Evolutionary conservation across 2,329 filamentous ascomycete species (phyloP).

Genomic region (Fusarium continuum): DNA sequence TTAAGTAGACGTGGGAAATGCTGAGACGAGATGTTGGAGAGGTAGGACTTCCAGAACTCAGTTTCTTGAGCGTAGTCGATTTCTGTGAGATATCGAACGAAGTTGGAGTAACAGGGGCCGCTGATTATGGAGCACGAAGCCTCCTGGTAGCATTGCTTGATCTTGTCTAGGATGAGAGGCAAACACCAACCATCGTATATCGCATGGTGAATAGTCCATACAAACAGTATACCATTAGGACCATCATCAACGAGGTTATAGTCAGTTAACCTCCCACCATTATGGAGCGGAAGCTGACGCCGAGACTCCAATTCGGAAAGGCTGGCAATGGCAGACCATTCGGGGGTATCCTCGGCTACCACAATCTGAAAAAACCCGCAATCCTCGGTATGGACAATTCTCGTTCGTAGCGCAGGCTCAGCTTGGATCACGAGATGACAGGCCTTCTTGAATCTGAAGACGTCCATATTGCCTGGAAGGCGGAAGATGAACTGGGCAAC

Average conservation of each 20-base stretch:
- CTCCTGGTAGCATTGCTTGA: constrained; percentile 28
- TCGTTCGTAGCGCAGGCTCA: constrained; percentile 26
- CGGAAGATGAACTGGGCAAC: constrained; percentile 35
- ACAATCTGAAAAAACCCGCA: constrained; percentile 33
- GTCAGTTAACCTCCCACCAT: constrained; percentile 15
- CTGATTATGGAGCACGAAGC: not conserved
- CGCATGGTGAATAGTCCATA: constrained; percentile 43
- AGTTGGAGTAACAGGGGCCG: constrained; percentile 13
- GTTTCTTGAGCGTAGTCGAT: not conserved
- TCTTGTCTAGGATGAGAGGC: constrained; percentile 33
- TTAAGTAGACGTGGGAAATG: constrained; percentile 36
- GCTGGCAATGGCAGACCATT: constrained; percentile 12
- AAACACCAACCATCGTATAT: constrained; percentile 45
- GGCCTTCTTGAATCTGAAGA: constrained; percentile 20
- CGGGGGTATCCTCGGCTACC: constrained; percentile 4
- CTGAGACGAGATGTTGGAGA: constrained; percentile 22
- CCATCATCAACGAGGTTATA: constrained; percentile 4
- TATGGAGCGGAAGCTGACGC: constrained; percentile 10
- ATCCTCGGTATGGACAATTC: constrained; percentile 32
- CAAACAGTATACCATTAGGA: not conserved
- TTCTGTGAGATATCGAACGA: constrained; percentile 21
- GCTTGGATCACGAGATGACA: constrained; percentile 17
- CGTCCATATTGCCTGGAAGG: constrained; percentile 12
- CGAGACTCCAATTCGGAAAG: not conserved
- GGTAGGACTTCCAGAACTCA: constrained; percentile 30